Evolutionary conservation across 108 stramenopile genomes (phyloP).

Genomic region (Nitzschia sp.): DNA sequence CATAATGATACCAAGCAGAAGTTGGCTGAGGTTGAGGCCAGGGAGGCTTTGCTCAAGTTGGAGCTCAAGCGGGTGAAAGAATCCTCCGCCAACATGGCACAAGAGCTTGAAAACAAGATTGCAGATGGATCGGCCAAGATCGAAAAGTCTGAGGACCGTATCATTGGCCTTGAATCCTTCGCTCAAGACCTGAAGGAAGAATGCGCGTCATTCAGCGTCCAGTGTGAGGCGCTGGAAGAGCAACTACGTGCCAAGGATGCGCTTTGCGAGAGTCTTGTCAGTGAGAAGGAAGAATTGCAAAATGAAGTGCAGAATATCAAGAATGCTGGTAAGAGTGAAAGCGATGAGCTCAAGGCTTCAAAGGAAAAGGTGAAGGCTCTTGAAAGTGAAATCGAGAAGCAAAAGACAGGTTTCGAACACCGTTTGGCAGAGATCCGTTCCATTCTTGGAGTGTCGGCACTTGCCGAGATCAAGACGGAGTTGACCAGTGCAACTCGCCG

Average conservation of each 20-base stretch:
- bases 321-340: neutral
- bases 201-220: neutral
- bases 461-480: constrained; percentile 14
- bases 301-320: constrained; percentile 1
- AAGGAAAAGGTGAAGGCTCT: constrained; percentile 2
- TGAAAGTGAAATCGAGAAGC: constrained; percentile 4
- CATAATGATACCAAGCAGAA: constrained; percentile 9
- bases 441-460: constrained; percentile 16
- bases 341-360: neutral
- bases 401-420: constrained; percentile 3
- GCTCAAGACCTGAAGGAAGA: constrained; percentile 14
- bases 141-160: constrained; percentile 1
- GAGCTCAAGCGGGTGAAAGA: neutral
- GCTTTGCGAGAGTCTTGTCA: neutral
- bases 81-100: neutral
- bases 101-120: neutral
- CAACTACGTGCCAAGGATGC: neutral
- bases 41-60: constrained; percentile 4
- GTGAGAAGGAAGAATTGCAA: neutral
- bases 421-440: constrained; percentile 15
- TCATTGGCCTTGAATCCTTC: constrained; percentile 8
- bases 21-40: neutral
- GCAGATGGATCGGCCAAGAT: neutral
- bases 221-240: neutral
- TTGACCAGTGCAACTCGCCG: constrained; percentile 1